Conservation (phyloP, 2,329 filamentous ascomycete species). For the Monosporascus cannonballus region DNA sequence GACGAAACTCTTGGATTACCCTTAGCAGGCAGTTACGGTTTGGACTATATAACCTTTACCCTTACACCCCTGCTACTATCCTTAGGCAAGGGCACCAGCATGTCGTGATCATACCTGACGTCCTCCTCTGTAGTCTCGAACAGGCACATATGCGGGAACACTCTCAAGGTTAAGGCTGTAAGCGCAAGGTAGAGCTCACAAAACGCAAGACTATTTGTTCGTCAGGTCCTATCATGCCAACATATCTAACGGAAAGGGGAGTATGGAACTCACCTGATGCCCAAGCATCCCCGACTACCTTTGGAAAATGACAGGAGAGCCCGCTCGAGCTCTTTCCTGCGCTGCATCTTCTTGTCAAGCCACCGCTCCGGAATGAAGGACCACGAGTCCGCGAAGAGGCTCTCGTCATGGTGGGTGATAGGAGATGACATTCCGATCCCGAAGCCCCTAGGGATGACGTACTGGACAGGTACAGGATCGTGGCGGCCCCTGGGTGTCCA, state of each 20-base stretch:
- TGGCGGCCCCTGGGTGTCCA: conserved; percentile 10
- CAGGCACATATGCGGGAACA: conserved; percentile 20
- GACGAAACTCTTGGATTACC: too few species aligned
- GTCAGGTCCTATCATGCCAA: too few species aligned
- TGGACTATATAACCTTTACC: neutral
- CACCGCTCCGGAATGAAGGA: conserved; percentile 35
- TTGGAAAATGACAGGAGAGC: conserved; percentile 36
- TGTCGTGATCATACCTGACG: conserved; percentile 23
- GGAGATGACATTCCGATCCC: conserved; percentile 32
- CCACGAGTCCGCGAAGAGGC: conserved; percentile 30
- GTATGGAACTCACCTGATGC: conserved; percentile 26
- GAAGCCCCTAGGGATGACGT: conserved; percentile 30
- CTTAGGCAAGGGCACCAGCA: conserved; percentile 17
- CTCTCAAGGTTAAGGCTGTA: conserved; percentile 20
- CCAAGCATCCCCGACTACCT: conserved; percentile 36
- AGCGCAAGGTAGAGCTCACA: conserved; percentile 22
- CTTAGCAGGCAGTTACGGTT: too few species aligned
- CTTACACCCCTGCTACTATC: conserved; percentile 10
- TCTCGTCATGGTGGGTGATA: conserved; percentile 33
- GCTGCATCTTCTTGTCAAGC: conserved; percentile 26
- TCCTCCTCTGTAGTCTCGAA: conserved; percentile 22
- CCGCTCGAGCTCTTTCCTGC: conserved; percentile 27
- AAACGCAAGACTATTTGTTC: conserved; percentile 5
- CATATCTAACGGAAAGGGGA: too few species aligned
- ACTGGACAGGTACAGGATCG: conserved; percentile 10